phyloP scores from a whole-genome alignment of 441 rosid genomes.

The Populus hybrid region DNA sequence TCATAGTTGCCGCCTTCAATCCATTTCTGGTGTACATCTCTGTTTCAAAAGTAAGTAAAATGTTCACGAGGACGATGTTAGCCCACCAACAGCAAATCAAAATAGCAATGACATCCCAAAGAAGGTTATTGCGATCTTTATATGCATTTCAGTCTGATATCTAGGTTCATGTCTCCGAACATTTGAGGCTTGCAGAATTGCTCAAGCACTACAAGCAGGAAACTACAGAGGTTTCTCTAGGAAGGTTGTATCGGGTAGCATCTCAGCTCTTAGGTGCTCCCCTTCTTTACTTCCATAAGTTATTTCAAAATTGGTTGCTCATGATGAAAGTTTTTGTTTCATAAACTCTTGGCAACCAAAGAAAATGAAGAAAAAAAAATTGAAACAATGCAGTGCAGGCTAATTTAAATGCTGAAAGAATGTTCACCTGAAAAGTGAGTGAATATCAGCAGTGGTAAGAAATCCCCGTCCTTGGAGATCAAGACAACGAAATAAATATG shows the following conservation, averaged over 20 bases:
- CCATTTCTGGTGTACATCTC: conserved; percentile 99
- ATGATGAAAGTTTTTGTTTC: neutral
- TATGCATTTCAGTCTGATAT: neutral
- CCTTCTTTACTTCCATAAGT: conserved; percentile 88
- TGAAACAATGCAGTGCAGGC: neutral
- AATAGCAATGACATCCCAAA: neutral
- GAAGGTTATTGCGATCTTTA: neutral
- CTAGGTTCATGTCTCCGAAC: conserved; percentile 48
- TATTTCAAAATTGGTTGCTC: conserved; percentile 1
- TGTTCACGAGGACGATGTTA: neutral
- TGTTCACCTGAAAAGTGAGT: conserved; percentile 88
- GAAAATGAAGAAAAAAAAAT: neutral
- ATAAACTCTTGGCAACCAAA: neutral
- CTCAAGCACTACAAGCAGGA: conserved; percentile 81
- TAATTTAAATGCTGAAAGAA: neutral
- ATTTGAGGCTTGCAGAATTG: conserved; percentile 62
- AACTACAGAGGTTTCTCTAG: conserved; percentile 67
- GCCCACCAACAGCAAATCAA: neutral
- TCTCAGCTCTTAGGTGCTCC: conserved; percentile 69
- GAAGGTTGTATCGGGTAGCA: conserved; percentile 94
- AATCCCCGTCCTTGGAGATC: conserved; percentile 88
- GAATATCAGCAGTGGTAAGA: conserved; percentile 96
- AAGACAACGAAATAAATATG: conserved; percentile 88
- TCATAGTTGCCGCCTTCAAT: conserved; percentile 98
- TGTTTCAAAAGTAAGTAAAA: conserved; percentile 27